phyloP scores from a whole-genome alignment of 2,329 filamentous ascomycete genomes.

The Fusarium sp. region DNA sequence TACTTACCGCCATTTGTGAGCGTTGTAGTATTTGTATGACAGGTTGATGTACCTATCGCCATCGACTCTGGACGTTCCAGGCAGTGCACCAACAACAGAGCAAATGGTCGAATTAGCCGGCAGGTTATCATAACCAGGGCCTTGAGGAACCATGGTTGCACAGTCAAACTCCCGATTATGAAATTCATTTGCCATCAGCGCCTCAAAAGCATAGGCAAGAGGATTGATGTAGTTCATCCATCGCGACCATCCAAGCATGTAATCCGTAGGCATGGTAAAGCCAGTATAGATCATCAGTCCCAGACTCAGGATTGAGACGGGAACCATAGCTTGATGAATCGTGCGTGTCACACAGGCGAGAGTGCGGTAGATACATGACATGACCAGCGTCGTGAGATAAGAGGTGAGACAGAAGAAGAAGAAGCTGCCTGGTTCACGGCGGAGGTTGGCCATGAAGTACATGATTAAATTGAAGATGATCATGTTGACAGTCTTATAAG shows the following conservation, averaged over 20 bases:
- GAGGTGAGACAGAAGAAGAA: slow-evolving; percentile 66
- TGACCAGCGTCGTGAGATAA: slow-evolving; percentile 49
- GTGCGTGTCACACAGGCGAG: slow-evolving; percentile 47
- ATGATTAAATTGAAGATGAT: slow-evolving; percentile 52
- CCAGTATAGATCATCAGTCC: slow-evolving; percentile 63
- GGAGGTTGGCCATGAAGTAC: slow-evolving; percentile 75
- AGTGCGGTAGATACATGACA: slow-evolving; percentile 48
- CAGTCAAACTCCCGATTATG: slow-evolving; percentile 68
- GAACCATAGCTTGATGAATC: slow-evolving; percentile 57
- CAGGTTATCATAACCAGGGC: slow-evolving; percentile 48
- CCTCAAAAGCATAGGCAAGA: slow-evolving; percentile 63
- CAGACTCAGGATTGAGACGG: slow-evolving; percentile 62
- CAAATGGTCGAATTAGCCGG: slow-evolving; percentile 62
- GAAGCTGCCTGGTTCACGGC: slow-evolving; percentile 67
- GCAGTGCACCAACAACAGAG: slow-evolving; percentile 62
- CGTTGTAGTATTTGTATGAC: slow-evolving; percentile 66
- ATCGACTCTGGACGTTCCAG: slow-evolving; percentile 64
- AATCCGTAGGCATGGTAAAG: slow-evolving; percentile 42
- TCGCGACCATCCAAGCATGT: slow-evolving; percentile 50
- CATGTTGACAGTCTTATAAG: slow-evolving; percentile 45
- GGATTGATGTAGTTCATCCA: slow-evolving; percentile 76
- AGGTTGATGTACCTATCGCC: slow-evolving; percentile 70
- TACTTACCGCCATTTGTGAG: slow-evolving; percentile 63
- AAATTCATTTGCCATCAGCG: slow-evolving; percentile 45
- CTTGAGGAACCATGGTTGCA: slow-evolving; percentile 58